A percentile compares a stretch with the other conserved stretches of the same genome.
phyloP scores from a whole-genome alignment of 805 yeast genomes.

The Candida argentea region DNA sequence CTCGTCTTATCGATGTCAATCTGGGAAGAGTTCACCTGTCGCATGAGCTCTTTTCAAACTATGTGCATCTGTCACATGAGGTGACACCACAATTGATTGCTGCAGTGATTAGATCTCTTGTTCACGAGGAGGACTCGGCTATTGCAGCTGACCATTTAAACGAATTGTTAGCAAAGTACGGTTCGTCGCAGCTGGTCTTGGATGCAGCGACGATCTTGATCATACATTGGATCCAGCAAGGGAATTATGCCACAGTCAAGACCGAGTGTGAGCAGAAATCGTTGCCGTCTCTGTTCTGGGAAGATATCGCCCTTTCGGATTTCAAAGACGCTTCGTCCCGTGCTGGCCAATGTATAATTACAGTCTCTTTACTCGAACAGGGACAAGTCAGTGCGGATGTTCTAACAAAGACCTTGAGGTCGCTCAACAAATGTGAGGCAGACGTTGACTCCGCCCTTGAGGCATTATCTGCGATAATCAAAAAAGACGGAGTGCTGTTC shows the following conservation, averaged over 20 bases:
- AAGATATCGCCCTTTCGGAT: neutral
- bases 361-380: neutral
- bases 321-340: neutral
- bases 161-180: neutral
- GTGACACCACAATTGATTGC: conserved; percentile 14
- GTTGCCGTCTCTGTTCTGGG: neutral
- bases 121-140: conserved; percentile 23
- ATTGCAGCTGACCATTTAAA: neutral
- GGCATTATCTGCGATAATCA: neutral
- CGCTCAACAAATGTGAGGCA: neutral
- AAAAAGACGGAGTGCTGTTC: neutral
- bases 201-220: neutral
- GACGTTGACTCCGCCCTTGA: neutral
- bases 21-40: conserved; percentile 46
- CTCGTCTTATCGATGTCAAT: conserved; percentile 27
- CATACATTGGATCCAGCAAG: neutral
- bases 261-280: neutral
- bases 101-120: conserved; percentile 23
- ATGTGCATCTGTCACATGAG: conserved; percentile 3
- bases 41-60: conserved; percentile 33
- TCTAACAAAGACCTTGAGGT: neutral
- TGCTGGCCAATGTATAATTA: neutral
- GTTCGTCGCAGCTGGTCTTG: neutral
- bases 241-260: neutral
- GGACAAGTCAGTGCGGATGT: neutral